Evolutionary conservation across 2,329 filamentous ascomycete species (phyloP).

Genomic region (Pyrenochaeta sp.): DNA sequence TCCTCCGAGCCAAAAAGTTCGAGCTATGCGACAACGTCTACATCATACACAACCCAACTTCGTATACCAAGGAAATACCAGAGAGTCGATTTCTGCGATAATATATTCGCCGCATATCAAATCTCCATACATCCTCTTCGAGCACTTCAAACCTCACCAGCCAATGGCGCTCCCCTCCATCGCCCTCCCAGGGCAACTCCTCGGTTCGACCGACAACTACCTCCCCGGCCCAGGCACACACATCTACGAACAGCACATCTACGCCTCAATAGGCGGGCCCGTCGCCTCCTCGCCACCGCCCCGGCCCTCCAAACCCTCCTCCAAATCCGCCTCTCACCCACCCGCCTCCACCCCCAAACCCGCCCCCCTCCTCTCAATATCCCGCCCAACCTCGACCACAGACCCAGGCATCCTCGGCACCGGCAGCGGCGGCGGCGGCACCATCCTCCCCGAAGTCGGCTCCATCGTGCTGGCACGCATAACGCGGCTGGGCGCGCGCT

Average conservation of each 20-base stretch:
- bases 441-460: slow-evolving; percentile 81
- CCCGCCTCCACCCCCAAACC: slow-evolving; percentile 59
- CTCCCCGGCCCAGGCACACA: slow-evolving; percentile 84
- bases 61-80: no score
- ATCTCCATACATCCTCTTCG: no score
- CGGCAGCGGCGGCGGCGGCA: slow-evolving; percentile 58
- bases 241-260: slow-evolving; percentile 75
- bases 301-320: slow-evolving; percentile 62
- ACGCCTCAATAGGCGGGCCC: slow-evolving; percentile 81
- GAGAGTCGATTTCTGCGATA: no score
- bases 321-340: no score
- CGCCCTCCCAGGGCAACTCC: slow-evolving; percentile 81
- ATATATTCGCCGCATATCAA: no score
- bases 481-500: slow-evolving; percentile 81
- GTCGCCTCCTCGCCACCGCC: slow-evolving; percentile 58
- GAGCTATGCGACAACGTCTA: slow-evolving; percentile 2
- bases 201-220: slow-evolving; percentile 73
- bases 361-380: slow-evolving; percentile 50
- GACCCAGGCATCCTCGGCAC: slow-evolving; percentile 29
- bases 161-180: slow-evolving; percentile 53
- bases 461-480: slow-evolving; percentile 84
- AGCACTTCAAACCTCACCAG: background rate
- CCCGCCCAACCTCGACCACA: slow-evolving; percentile 24
- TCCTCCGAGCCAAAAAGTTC: slow-evolving; percentile 33
- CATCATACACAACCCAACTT: slow-evolving; percentile 4